Base-by-base conservation (phyloP, 1,139 yeast genomes). In the Hansenula anomala region DNA sequence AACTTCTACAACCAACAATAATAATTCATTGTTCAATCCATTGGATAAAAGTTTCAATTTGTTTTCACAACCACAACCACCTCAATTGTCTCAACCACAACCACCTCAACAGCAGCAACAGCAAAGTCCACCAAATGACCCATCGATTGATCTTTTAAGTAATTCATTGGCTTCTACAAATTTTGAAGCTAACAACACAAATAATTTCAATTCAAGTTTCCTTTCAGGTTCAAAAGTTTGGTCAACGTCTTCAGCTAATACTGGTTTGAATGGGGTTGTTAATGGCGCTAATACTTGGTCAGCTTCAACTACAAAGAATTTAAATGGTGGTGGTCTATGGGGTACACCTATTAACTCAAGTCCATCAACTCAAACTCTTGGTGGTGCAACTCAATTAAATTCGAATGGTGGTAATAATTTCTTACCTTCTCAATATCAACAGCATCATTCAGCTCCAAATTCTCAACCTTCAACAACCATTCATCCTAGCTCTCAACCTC, bases 181-280 rank as follows among this genome's bases (percentile, higher is more conserved):
- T 4, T 22, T 40, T 27, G 22, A 20, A 20, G 9, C 22, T 20
- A 6, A 6, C 6, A 20, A 20, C 22, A 20, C 22, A 20, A 23
- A 23, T 23, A 12, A 23, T 23, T 24, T 23, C 11, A 19, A 24
- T 13, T 6, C 41, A 14, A 30, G 31, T 22, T 16, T 40, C 14
- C 18, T 40, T 17, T 8, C 36, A 7, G 30, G 28, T 16, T 42
- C 43, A 4, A 39, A 35, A 12, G 39, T 46, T 20, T 46, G 49
- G 49, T 34, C 43, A 9, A 27, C 9, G n/a, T n/a, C n/a, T n/a
- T n/a, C n/a, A n/a, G n/a, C n/a, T n/a, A 29, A 18, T 14, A 23
- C 17, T 11, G 31, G 24, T 12, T 16, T 28, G 18, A 28, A 14
- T 27, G 20, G 17, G 6, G 22, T 6, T 6, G 6, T 20, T 11